phyloP scores from a whole-genome alignment of 2,329 filamentous ascomycete genomes.

The Pyrenophora tritici-repentis region DNA sequence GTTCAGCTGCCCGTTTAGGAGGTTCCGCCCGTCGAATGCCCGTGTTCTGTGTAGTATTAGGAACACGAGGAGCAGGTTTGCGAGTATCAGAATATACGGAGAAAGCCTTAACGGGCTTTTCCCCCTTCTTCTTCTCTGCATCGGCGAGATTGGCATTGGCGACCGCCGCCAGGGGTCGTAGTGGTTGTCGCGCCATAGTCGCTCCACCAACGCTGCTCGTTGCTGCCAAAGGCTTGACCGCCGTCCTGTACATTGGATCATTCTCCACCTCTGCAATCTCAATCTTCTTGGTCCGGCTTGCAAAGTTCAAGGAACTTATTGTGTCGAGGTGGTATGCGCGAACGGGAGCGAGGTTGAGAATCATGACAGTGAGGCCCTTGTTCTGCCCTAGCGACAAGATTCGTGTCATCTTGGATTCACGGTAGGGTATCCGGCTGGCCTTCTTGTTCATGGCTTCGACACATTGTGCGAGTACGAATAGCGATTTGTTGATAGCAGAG shows the following conservation, averaged over 20 bases:
- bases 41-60: constrained; percentile 44
- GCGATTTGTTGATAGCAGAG: constrained; percentile 94
- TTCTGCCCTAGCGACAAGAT: constrained; percentile 93
- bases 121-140: constrained; percentile 56
- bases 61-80: constrained; percentile 33
- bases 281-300: constrained; percentile 93
- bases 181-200: constrained; percentile 69
- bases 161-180: constrained; percentile 75
- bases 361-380: constrained; percentile 94
- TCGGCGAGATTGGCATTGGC: constrained; percentile 72
- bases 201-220: constrained; percentile 43
- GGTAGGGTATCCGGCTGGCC: constrained; percentile 79
- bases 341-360: constrained; percentile 89
- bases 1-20: constrained; percentile 52
- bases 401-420: constrained; percentile 96
- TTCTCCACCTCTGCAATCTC: constrained; percentile 96
- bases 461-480: constrained; percentile 93
- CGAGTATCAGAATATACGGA: constrained; percentile 77
- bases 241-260: constrained; percentile 74
- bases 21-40: constrained; percentile 45
- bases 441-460: constrained; percentile 89
- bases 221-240: constrained; percentile 46
- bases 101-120: constrained; percentile 82
- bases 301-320: constrained; percentile 90
- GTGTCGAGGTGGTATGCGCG: constrained; percentile 93